Evolutionary conservation across 1,284 basidiomycete genomes (phyloP), one percentile per base, ranked within the genome.

Genomic region (Caloboletus firmus): DNA sequence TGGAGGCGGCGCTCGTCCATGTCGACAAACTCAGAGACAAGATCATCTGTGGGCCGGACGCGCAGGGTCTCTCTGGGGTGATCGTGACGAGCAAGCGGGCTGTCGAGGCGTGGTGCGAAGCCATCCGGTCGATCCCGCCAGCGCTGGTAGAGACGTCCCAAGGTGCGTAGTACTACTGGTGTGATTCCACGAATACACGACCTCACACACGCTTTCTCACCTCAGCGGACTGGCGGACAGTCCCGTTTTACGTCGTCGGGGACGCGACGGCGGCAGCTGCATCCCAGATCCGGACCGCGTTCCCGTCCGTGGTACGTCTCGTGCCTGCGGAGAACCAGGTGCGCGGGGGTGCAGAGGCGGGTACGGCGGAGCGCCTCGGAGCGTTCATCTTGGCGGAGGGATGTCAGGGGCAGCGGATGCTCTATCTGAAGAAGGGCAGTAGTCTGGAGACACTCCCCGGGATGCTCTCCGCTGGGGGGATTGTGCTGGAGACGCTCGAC

Each of bases 401-500:
- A 0, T 42, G 32, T 45, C 44, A 45, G 54, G 62, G 32, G 2
- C 62, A 56, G 39, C 74, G 62, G 36, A 61, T 93, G 48, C 67
- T 93, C 12, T 91, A 89, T 65, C 76, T 93, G 9, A 87, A 82
- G 6, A 90, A 90, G 17, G 91, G 93, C 75, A 93, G 91, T 75
- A 92, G 89, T 56, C 77, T 81, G 17, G 88, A 91, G 59, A 85
- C 81, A 0, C 68, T 93, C 3, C 74, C 81, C 0, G 72, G 57
- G 5, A 76, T 85, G 10, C 72, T 93, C 35, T 54, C 61, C 0
- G 72, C 72, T 0, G 78, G 72, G 0, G 75, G 75, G 1, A 65
- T 89, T 2, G 63, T 62, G 34, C 66, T 87, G 26, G 69, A 76
- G 15, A 59, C 74, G 17, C 61, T 89, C 17, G 79, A 86, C 62